Percentiles rank a stretch among this genome's conserved stretches.
phyloP scores from a whole-genome alignment of 23 red algal genomes.

The Gracilaria domingensis region DNA sequence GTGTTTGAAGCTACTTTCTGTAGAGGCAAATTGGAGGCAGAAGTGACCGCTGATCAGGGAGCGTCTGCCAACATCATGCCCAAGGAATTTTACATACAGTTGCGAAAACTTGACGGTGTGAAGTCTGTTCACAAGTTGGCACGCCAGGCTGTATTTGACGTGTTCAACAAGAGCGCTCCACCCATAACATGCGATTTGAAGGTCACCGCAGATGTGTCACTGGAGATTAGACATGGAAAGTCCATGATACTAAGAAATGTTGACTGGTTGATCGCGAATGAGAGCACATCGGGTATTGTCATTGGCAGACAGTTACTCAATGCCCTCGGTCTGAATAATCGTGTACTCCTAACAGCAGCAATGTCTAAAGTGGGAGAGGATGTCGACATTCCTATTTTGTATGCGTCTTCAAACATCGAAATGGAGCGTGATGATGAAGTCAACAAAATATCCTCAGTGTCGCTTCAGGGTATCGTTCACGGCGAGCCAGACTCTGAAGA shows the following conservation, averaged over 20 bases:
- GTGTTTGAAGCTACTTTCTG: neutral
- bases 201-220: neutral
- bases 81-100: neutral
- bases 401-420: neutral
- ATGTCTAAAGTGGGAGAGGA: neutral
- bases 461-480: neutral
- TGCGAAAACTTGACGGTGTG: neutral
- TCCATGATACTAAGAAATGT: conserved; percentile 24
- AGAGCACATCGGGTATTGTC: neutral
- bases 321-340: conserved; percentile 21
- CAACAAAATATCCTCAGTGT: neutral
- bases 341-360: neutral
- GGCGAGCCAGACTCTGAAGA: neutral
- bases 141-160: neutral
- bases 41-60: neutral
- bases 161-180: neutral
- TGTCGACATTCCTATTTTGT: neutral
- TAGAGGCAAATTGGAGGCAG: neutral
- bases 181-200: neutral
- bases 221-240: conserved; percentile 30
- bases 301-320: conserved; percentile 5
- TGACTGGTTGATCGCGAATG: conserved; percentile 12
- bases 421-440: neutral
- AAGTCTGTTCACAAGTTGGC: neutral
- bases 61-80: conserved; percentile 2